Evolutionary conservation across 208 protist species (phyloP), one percentile per base, ranked within the genome.

Genomic region (Leishmania lainsoni): DNA sequence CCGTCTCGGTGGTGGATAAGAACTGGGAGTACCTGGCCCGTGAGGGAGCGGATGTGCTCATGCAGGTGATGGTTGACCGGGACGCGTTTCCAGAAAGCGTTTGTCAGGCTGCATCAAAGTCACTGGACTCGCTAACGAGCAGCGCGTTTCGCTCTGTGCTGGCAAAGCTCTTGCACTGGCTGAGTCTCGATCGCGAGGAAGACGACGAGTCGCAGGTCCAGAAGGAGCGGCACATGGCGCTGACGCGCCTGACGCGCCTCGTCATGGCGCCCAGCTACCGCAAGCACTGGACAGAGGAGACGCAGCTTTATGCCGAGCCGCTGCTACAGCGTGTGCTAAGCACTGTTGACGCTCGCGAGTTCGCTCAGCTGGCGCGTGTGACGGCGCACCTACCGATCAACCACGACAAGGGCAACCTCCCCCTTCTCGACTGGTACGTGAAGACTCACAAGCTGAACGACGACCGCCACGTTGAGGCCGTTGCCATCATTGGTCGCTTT

Each of bases 161-260:
- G 39, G 92, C 90, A 65, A 98, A 98, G 87, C 86, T 98, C 54
- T 74, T 98, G 22, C 93, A 96, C 85, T 98, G 92, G 93, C 79
- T 98, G 29, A 95, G 91, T 69, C 90, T 96, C 54, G 91, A 95
- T 73, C 93, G 93, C 65, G 95, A 97, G 83, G 86, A 89, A 12
- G 95, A 98, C 72, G 92, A 94, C 1, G 92, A 91, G 74, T 90
- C 87, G 78, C 92, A 97, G 80, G 71, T 98, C 58, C 72, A 69
- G 51, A 92, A 94, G 86, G 95, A 98, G 87, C 92, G 95, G 32
- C 91, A 89, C 78, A 79, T 95, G 68, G 95, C 95, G 26, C 77
- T 96, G 35, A 65, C 87, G 5, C 83, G 84, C 20, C 90, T 98
- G 48, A 75, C 79, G 6, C 87, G 77, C 35, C 70, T 98, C 32